These are phyloP conservation scores for Hericium coralloides DNA, from an alignment of 768 basidiomycete species.

Conservation along the genomic window DNA sequence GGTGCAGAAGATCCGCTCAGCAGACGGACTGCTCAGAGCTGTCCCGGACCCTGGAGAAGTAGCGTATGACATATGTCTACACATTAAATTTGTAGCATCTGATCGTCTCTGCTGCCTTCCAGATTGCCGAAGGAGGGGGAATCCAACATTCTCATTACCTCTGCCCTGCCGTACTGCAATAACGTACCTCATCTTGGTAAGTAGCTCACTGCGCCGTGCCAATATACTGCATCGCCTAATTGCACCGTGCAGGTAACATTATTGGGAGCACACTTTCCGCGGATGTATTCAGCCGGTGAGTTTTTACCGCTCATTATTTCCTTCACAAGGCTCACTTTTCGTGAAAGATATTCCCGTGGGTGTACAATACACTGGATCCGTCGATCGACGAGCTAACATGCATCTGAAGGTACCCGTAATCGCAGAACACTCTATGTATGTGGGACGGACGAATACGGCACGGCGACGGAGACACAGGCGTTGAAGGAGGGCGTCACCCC, in stretches of 20 bases:
- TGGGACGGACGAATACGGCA: constrained; percentile 99
- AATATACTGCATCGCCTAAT: neutral
- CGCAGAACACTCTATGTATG: constrained; percentile 89
- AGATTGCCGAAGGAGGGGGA: constrained; percentile 81
- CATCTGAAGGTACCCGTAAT: constrained; percentile 55
- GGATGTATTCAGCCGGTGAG: constrained; percentile 88
- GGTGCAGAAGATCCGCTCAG: constrained; percentile 32
- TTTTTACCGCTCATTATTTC: neutral
- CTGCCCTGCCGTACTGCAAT: constrained; percentile 93
- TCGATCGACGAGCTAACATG: constrained; percentile 5
- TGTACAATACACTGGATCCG: neutral
- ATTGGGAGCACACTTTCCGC: constrained; percentile 96
- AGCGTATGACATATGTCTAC: constrained; percentile 25
- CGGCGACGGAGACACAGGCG: constrained; percentile 97
- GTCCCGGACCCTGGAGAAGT: constrained; percentile 34
- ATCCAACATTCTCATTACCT: constrained; percentile 85
- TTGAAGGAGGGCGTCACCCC: constrained; percentile 80
- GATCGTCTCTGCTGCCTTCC: neutral
- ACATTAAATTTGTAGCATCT: neutral
- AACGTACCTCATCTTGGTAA: constrained; percentile 93
- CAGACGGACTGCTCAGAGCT: constrained; percentile 34
- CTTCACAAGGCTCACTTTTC: too few species aligned
- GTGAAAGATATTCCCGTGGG: constrained; percentile 52
- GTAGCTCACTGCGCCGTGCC: constrained; percentile 16
- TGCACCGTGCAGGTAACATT: constrained; percentile 53